Percentiles rank a stretch among this genome's conserved stretches.
Conservation (phyloP, 495 filamentous ascomycete genomes). For the Thermochaetoides thermophila region DNA sequence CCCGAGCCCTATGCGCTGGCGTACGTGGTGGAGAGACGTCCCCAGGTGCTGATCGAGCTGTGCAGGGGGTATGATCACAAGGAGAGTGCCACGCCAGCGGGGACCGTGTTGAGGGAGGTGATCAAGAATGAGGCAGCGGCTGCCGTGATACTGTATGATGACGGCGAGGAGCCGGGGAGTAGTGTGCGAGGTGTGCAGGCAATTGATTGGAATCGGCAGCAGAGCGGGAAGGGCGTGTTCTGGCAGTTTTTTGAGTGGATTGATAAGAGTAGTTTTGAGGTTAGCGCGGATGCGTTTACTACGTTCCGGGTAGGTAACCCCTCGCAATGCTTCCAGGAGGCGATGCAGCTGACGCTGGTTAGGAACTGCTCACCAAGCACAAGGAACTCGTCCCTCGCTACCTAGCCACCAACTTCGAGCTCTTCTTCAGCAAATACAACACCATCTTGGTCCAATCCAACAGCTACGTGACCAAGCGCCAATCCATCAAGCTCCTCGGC, state of each 20-base stretch:
- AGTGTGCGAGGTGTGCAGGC: conserved; percentile 41
- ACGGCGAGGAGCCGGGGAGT: conserved; percentile 46
- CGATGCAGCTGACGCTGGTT: too few species aligned
- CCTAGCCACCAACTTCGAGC: conserved; percentile 69
- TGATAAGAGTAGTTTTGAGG: conserved; percentile 85
- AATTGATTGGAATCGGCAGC: conserved; percentile 49
- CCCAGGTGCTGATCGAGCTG: conserved; percentile 74
- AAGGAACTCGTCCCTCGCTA: conserved; percentile 79
- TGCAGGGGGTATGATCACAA: conserved; percentile 80
- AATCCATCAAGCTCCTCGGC: conserved; percentile 92
- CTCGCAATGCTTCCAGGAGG: too few species aligned
- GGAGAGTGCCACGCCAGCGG: conserved; percentile 87
- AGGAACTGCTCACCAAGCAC: conserved; percentile 92
- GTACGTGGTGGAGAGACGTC: conserved; percentile 68
- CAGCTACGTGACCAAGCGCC: conserved; percentile 94
- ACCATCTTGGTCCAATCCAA: conserved; percentile 72
- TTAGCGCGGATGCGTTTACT: conserved; percentile 92
- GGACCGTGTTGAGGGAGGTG: conserved; percentile 78
- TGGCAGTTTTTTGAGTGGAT: conserved; percentile 99
- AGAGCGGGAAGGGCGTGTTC: conserved; percentile 69
- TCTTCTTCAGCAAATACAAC: conserved; percentile 90
- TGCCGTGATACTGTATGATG: conserved; percentile 81
- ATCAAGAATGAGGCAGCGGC: conserved; percentile 83
- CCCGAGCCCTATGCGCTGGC: conserved; percentile 68
- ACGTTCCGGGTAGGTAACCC: conserved; percentile 84